Base-by-base conservation (phyloP, 75 land plant genomes). In the Larix kaempferi region DNA sequence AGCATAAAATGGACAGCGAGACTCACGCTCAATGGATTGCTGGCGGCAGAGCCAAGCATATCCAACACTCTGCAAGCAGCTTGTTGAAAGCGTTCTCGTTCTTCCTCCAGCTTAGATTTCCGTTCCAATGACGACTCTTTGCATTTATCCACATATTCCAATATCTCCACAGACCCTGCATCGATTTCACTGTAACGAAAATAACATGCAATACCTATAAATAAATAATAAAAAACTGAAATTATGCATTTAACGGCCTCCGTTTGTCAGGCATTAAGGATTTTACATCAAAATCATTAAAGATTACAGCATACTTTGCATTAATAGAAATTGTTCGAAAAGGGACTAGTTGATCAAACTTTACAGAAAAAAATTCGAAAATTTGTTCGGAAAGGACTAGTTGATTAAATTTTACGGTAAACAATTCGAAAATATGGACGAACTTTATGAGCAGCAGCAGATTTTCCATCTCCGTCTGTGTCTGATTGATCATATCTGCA, bases 1-100 rank as follows among this genome's bases (percentile, higher is more conserved):
- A 49, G 1, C 54, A 49, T 49, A 49, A 49, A 49, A 49, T 49
- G 12, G 12, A 49, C 54, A 49, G 54, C 0, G 10, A 49, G 54
- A 1, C 54, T 49, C 54, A 49, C 12, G 54, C 54, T 49, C 11
- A 49, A 49, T 11, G 54, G 12, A 49, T 49, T 49, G 54, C 54
- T 49, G 12, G 54, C 54, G 2, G 54, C 54, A 49, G 54, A 10
- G 54, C 54, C 54, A 21, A 90, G 86, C 85, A 90, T 82, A 29
- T 85, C 84, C 58, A 90, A 73, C 21, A 85, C 92, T 75, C 78
- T 59, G 37, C 72, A 74, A 49, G 92, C 92, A 74, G 90, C 90
- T 55, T 88, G 79, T 69, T 88, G 88, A 49, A 90, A 81, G 5
- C 81, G 75, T 22, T 88, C 88, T 41, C 84, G 87, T 79, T 90